Evolutionary conservation across 2,329 filamentous ascomycete species (phyloP), one percentile per base, ranked within the genome.

Genomic region (Fusarium phyllophilum): DNA sequence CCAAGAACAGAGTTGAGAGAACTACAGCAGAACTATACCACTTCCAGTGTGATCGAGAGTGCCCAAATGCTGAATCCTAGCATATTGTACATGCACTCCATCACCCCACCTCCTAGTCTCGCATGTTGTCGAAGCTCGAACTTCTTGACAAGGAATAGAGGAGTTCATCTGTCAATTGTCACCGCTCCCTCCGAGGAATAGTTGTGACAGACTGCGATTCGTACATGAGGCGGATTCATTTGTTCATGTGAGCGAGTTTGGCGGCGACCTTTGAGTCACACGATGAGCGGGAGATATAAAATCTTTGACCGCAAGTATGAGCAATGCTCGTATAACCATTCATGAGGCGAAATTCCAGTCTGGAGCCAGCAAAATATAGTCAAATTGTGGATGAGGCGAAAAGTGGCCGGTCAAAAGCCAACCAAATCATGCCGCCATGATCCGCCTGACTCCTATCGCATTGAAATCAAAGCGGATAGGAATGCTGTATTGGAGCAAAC

Each of bases 301-400:
- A 38, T 71, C 69, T 73, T 73, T 73, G 75, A 77, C 75, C 75
- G 75, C 75, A 55, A 69, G 45, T 64, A 76, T 70, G 64, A 74
- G 69, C 68, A 66, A 63, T 70, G 24, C 54, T 62, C 67, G 34
- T 68, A 64, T 59, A 68, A 64, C 71, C 71, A 75, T 66, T 59
- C 34, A 62, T 51, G 64, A 74, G 68, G 71, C 66, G 44, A 60
- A 76, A 73, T 70, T 69, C 62, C 48, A 68, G 62, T 48, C 62
- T 60, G 51, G 55, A 62, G 45, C 58, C 61, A 68, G 45, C 61
- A 44, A 62, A 46, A 45, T 46, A 55, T 44, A 52, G 71, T 63
- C n/a, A 44, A 68, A 55, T 44, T 62, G 60, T 62, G 67, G 72
- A 67, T 66, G 67, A 76, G 72, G 72, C 67, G 74, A 70, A 64